phyloP scores from a whole-genome alignment of 2,329 filamentous ascomycete species.

The Pseudonectria buxi region DNA sequence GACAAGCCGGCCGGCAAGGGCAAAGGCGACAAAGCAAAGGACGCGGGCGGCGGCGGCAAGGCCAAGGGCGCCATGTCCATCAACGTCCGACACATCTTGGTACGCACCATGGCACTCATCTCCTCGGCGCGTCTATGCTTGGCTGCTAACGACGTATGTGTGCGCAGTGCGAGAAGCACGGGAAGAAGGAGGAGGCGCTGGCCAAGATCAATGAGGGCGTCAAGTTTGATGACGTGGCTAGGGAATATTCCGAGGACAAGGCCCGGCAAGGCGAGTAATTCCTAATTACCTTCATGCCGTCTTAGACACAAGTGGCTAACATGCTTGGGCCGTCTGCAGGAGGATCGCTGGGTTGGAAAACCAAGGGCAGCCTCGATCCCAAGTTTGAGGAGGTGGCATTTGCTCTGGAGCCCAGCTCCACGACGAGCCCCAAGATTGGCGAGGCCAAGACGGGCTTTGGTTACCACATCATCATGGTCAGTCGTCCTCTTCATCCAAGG shows the following conservation, averaged over 20 bases:
- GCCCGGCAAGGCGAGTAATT: slow-evolving; percentile 50
- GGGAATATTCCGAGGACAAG: slow-evolving; percentile 71
- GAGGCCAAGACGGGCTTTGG: slow-evolving; percentile 70
- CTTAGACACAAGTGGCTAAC: slow-evolving; percentile 2
- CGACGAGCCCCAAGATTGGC: slow-evolving; percentile 55
- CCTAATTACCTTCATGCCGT: background rate
- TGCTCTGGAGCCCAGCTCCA: slow-evolving; percentile 59
- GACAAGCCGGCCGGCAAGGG: slow-evolving; percentile 13
- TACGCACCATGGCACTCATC: slow-evolving; percentile 24
- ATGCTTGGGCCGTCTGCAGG: slow-evolving; percentile 35
- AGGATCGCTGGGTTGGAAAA: slow-evolving; percentile 67
- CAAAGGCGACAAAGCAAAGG: slow-evolving; percentile 17
- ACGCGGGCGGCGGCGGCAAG: slow-evolving; percentile 31
- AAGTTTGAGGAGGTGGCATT: slow-evolving; percentile 70
- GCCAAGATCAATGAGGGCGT: slow-evolving; percentile 58
- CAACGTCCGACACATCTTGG: slow-evolving; percentile 68
- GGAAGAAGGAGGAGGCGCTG: slow-evolving; percentile 71
- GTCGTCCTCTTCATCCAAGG: slow-evolving; percentile 8
- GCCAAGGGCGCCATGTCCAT: slow-evolving; percentile 57
- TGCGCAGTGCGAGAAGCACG: slow-evolving; percentile 61
- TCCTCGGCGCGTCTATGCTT: background rate
- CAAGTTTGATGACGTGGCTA: slow-evolving; percentile 70
- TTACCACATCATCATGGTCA: slow-evolving; percentile 75
- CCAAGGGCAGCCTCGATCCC: slow-evolving; percentile 57
- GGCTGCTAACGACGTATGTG: slow-evolving; percentile 4